These are phyloP conservation scores for Reticulascus tulasneorum DNA, from an alignment of 2,329 filamentous ascomycete species.

Conservation along the genomic window DNA sequence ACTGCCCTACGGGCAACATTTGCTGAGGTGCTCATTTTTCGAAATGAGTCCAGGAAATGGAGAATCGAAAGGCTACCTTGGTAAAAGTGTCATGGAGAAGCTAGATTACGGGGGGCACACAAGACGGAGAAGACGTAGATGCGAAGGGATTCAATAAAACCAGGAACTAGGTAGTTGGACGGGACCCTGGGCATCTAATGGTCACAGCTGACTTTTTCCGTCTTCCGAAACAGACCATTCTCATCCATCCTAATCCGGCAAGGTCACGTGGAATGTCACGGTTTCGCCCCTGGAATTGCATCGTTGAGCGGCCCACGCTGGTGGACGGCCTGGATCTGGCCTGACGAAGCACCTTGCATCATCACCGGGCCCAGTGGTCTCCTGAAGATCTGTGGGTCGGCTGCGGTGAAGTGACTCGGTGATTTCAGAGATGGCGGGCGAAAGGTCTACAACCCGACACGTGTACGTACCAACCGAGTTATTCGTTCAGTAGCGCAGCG, in stretches of 20 bases:
- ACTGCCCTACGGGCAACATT: slow-evolving; percentile 52
- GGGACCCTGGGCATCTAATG: neutral
- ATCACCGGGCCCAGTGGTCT: no score
- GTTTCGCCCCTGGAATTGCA: no score
- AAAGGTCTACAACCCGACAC: no score
- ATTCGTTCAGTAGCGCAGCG: no score
- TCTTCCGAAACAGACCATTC: neutral
- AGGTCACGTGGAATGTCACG: slow-evolving; percentile 1
- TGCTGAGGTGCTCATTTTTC: slow-evolving; percentile 52
- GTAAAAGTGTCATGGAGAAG: neutral
- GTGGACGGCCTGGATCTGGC: no score
- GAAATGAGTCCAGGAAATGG: slow-evolving; percentile 2
- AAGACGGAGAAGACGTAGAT: neutral
- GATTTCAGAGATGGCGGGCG: no score
- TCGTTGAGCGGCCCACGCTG: no score
- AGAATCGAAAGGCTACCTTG: neutral
- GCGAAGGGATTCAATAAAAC: neutral
- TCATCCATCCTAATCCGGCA: neutral
- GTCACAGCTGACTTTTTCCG: neutral
- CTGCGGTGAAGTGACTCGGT: no score
- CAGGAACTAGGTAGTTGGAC: slow-evolving; percentile 1
- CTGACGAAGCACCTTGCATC: no score
- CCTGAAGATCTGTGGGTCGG: slow-evolving; percentile 14
- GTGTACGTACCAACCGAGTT: no score
- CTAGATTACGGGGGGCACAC: neutral